These are phyloP conservation scores for Pseudomassariella vexata DNA, from an alignment of 2,329 filamentous ascomycete genomes.

Conservation along the genomic window DNA sequence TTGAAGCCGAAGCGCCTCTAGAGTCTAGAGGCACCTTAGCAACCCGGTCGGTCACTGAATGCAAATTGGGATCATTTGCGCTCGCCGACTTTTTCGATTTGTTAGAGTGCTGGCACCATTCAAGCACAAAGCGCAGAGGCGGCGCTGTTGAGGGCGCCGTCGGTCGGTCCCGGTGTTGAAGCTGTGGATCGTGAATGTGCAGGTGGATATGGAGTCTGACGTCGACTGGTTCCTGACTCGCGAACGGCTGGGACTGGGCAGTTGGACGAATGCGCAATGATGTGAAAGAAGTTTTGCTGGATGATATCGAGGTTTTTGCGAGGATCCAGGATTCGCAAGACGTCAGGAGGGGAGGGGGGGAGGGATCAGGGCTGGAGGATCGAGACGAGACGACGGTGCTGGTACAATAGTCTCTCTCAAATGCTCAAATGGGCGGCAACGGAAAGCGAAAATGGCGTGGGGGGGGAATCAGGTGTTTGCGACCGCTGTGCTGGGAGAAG, in stretches of 20 bases:
- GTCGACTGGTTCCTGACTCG: no score
- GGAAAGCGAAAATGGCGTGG: constrained; percentile 4
- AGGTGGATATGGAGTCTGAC: constrained; percentile 2
- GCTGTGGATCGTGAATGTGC: no score
- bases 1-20: constrained; percentile 11
- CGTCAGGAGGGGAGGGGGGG: not conserved
- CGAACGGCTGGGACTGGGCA: no score
- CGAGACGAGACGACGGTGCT: constrained; percentile 2
- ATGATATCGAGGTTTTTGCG: no score
- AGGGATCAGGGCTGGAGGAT: constrained; percentile 1
- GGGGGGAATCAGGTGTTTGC: not conserved
- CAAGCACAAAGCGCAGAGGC: not conserved
- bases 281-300: no score
- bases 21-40: constrained; percentile 11
- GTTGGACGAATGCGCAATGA: no score
- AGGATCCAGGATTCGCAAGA: no score
- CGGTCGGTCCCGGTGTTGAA: not conserved
- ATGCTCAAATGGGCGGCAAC: no score
- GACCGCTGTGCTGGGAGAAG: not conserved
- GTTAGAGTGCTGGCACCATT: constrained; percentile 7
- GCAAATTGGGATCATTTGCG: constrained; percentile 6
- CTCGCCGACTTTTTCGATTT: no score
- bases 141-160: no score
- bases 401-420: constrained; percentile 1
- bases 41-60: constrained; percentile 3